Conservation (phyloP, 371 early-diverging fungal genomes). For the Rhizopus stolonifer region DNA sequence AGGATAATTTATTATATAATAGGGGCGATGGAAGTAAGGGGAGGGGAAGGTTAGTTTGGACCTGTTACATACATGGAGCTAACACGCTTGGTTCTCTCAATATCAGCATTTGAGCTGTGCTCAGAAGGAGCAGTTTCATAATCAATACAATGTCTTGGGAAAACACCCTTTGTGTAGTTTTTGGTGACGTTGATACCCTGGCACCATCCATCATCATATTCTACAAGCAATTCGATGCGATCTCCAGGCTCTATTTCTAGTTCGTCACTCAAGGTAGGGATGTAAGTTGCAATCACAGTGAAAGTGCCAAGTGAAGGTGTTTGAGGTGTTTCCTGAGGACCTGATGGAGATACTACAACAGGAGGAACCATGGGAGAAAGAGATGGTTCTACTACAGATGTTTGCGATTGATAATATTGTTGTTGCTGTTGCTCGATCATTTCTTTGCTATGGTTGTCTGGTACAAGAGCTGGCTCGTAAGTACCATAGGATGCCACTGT, state of each 20-base stretch:
- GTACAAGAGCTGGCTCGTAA: background rate
- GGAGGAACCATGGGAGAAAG: background rate
- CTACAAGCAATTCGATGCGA: conserved; percentile 50
- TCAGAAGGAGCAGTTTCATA: conserved; percentile 2
- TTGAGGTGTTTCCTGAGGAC: background rate
- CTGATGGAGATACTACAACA: background rate
- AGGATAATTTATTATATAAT: too few species aligned
- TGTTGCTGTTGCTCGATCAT: conserved; percentile 1
- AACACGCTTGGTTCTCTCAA: conserved; percentile 25
- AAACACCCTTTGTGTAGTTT: conserved; percentile 51
- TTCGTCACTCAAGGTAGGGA: conserved; percentile 59
- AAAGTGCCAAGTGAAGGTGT: conserved; percentile 32
- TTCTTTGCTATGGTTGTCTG: background rate
- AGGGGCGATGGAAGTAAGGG: too few species aligned
- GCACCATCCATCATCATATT: conserved; percentile 67
- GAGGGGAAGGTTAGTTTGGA: background rate
- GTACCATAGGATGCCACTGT: background rate
- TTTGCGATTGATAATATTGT: background rate
- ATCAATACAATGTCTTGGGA: conserved; percentile 58
- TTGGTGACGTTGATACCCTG: conserved; percentile 53
- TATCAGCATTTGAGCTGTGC: conserved; percentile 2
- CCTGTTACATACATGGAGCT: conserved; percentile 28
- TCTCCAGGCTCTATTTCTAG: conserved; percentile 58
- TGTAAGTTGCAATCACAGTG: conserved; percentile 47
- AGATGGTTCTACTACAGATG: background rate